phyloP scores from a whole-genome alignment of 306 rosid genomes.

The Glycine soja region DNA sequence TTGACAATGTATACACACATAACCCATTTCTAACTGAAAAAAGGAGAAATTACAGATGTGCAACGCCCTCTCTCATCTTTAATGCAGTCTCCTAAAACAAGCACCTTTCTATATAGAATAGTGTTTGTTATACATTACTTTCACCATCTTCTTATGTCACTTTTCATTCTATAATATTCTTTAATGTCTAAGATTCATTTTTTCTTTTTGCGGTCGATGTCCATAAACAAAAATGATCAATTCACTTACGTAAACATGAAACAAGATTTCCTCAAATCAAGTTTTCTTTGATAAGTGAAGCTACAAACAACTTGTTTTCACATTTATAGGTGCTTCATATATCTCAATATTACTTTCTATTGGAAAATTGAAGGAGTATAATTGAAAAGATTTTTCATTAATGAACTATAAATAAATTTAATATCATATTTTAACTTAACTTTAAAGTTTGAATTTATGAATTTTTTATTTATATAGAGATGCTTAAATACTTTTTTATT shows the following conservation, averaged over 20 bases:
- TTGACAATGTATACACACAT: not conserved
- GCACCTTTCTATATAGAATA: not conserved
- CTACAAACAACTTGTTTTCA: not conserved
- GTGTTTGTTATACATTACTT: not conserved
- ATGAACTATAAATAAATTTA: too few relatives aligned
- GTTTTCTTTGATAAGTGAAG: not conserved
- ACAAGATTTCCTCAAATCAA: not conserved
- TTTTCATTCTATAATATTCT: not conserved
- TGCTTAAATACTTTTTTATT: too few relatives aligned
- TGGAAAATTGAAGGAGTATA: too few relatives aligned
- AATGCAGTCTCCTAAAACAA: not conserved
- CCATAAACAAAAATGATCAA: not conserved
- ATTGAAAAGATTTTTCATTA: too few relatives aligned
- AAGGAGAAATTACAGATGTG: not conserved
- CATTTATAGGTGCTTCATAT: not conserved
- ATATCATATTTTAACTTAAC: too few relatives aligned
- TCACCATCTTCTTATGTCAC: not conserved
- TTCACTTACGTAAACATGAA: not conserved
- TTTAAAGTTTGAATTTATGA: too few relatives aligned
- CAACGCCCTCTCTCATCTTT: slow-evolving; percentile 12
- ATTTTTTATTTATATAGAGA: too few relatives aligned
- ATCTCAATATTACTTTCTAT: not conserved
- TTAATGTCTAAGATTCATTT: not conserved
- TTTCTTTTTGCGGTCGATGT: not conserved
- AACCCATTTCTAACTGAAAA: too few relatives aligned